Evolutionary conservation across 768 basidiomycete genomes (phyloP), one percentile per base, ranked within the genome.

Genomic region (Cystofilobasidium capitatum): DNA sequence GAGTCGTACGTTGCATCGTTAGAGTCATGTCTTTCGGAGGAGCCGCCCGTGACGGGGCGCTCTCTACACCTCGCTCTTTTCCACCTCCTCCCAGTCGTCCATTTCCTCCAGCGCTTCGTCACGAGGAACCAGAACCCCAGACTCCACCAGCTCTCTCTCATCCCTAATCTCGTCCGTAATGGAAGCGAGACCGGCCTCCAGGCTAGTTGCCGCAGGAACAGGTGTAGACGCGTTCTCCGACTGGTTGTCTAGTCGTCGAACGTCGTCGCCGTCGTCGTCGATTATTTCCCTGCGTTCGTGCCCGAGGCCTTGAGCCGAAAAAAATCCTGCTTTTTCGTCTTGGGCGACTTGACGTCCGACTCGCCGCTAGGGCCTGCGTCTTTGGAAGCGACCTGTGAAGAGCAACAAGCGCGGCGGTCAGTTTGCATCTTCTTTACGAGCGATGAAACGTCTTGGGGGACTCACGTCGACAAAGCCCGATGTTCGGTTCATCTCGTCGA

Each of bases 401-500:
- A 42, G 10, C 10, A 42, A 10, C 8, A 49, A 49, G 14, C 9
- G 47, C 22, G n/a, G 14, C 40, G 40, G 40, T 42, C 40, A 42
- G 40, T 42, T 42, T 20, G n/a, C n/a, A n/a, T n/a, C n/a, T n/a
- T n/a, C n/a, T n/a, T n/a, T n/a, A n/a, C n/a, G n/a, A n/a, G n/a
- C n/a, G n/a, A n/a, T n/a, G n/a, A n/a, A 36, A 59, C n/a, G 26
- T n/a, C 58, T 10, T 17, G 33, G 59, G n/a, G 16, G 4, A 44
- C 44, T 17, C 59, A 61, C 59, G 4, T 61, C 59, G 22, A 26
- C 63, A 35, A 54, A 49, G 26, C 44, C 66, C 39, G 49, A 51
- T 1, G 22, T 26, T 3, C 57, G 39, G 78, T 98, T 97, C 88
- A 99, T 89, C 78, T 86, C 86, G 77, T 92, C 91, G 12, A 88